These are phyloP conservation scores for Pleurotus platypus DNA, from an alignment of 768 basidiomycete genomes.

Conservation along the genomic window DNA sequence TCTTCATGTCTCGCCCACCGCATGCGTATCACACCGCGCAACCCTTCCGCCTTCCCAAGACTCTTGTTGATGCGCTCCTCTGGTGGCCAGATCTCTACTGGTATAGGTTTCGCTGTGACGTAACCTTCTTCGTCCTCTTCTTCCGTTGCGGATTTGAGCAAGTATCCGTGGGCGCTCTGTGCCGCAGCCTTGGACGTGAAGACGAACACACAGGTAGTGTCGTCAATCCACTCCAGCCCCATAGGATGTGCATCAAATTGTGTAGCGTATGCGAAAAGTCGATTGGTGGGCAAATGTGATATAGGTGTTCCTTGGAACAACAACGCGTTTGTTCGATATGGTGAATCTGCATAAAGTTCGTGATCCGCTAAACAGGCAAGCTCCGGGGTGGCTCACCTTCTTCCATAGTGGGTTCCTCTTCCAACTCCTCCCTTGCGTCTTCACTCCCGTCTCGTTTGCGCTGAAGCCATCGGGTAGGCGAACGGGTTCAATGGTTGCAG, in stretches of 20 bases:
- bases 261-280: conserved; percentile 79
- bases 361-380: background rate
- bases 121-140: conserved; percentile 54
- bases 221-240: conserved; percentile 84
- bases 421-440: conserved; percentile 26
- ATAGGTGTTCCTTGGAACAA: conserved; percentile 74
- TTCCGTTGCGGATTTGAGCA: conserved; percentile 51
- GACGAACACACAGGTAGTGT: conserved; percentile 77
- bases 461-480: conserved; percentile 38
- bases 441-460: conserved; percentile 36
- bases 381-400: conserved; percentile 21
- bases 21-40: conserved; percentile 66
- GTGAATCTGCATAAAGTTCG: conserved; percentile 30
- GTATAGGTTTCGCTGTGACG: conserved; percentile 65
- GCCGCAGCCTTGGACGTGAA: conserved; percentile 58
- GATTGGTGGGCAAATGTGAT: conserved; percentile 67
- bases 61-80: conserved; percentile 73
- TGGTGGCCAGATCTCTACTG: conserved; percentile 73
- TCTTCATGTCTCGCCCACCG: conserved; percentile 73
- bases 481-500: conserved; percentile 13
- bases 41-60: conserved; percentile 64
- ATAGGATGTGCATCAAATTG: conserved; percentile 74
- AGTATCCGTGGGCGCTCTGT: conserved; percentile 40
- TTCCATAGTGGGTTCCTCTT: conserved; percentile 30
- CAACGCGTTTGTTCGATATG: conserved; percentile 61